These are phyloP conservation scores for Mortierella sp. DNA, from an alignment of 371 early-diverging fungal genomes.

Conservation along the genomic window DNA sequence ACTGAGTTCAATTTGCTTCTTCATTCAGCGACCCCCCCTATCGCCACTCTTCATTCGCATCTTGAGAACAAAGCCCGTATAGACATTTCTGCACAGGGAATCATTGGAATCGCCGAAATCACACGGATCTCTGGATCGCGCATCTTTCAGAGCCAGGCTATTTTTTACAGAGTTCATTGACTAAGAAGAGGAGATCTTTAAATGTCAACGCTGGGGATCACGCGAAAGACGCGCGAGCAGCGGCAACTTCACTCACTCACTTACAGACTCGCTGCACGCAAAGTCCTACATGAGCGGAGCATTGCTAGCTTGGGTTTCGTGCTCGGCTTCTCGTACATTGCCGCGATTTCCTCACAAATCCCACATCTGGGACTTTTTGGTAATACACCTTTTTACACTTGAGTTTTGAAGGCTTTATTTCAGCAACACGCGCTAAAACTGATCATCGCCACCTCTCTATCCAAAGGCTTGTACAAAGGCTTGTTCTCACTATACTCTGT, in stretches of 20 bases:
- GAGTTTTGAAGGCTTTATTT: not conserved
- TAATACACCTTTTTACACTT: not conserved
- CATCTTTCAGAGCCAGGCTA: not conserved
- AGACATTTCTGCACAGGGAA: not conserved
- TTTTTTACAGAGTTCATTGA: not conserved
- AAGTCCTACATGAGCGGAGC: slow-evolving; percentile 29
- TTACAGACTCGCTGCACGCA: slow-evolving; percentile 46
- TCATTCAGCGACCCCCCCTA: not conserved
- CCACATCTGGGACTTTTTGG: slow-evolving; percentile 28
- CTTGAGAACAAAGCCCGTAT: not conserved
- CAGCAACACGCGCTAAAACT: not conserved
- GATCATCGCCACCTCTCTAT: not conserved
- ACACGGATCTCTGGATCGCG: slow-evolving; percentile 6
- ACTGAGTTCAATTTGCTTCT: not conserved
- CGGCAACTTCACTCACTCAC: slow-evolving; percentile 41
- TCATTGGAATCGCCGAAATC: not conserved
- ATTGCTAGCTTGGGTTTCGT: slow-evolving; percentile 26
- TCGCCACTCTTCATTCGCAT: not conserved
- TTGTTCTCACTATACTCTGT: slow-evolving; percentile 33
- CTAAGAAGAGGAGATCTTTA: not conserved
- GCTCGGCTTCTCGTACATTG: slow-evolving; percentile 33
- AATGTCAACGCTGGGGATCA: slow-evolving; percentile 29
- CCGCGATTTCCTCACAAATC: slow-evolving; percentile 35
- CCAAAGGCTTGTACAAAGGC: slow-evolving; percentile 28
- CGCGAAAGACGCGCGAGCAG: slow-evolving; percentile 35